phyloP scores from a whole-genome alignment of 805 yeast species.

The Vanderwaltozyma polyspora region DNA sequence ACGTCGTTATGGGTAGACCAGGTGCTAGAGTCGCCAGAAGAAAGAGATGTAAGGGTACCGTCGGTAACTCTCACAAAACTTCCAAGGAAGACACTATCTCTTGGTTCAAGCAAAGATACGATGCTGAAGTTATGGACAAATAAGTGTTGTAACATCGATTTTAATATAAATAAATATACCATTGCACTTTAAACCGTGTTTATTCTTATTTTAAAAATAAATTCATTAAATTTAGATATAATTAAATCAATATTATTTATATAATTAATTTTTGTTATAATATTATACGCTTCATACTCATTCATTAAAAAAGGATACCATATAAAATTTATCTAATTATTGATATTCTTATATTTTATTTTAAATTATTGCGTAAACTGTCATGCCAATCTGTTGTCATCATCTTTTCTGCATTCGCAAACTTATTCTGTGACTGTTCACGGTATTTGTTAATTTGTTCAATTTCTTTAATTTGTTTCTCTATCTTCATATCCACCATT shows the following conservation, averaged over 20 bases:
- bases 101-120: conserved; percentile 99
- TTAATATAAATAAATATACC: no score
- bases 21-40: conserved; percentile 98
- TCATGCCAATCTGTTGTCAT: conserved; percentile 22
- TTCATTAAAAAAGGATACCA: conserved; percentile 1
- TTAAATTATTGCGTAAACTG: conserved; percentile 42
- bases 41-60: conserved; percentile 82
- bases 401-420: conserved; percentile 34
- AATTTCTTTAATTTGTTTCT: conserved; percentile 31
- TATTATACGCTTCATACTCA: no score
- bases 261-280: no score
- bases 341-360: conserved; percentile 13
- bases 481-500: conserved; percentile 8
- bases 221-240: neutral
- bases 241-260: no score
- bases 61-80: conserved; percentile 91
- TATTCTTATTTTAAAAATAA: neutral
- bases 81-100: conserved; percentile 85
- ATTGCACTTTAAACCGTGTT: no score
- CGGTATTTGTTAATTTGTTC: conserved; percentile 35
- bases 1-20: conserved; percentile 98
- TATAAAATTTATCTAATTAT: no score
- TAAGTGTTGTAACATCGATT: conserved; percentile 25
- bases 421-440: conserved; percentile 33
- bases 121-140: conserved; percentile 91